Conservation (phyloP, 129 eudicot genomes). For the Solidago caesia region DNA sequence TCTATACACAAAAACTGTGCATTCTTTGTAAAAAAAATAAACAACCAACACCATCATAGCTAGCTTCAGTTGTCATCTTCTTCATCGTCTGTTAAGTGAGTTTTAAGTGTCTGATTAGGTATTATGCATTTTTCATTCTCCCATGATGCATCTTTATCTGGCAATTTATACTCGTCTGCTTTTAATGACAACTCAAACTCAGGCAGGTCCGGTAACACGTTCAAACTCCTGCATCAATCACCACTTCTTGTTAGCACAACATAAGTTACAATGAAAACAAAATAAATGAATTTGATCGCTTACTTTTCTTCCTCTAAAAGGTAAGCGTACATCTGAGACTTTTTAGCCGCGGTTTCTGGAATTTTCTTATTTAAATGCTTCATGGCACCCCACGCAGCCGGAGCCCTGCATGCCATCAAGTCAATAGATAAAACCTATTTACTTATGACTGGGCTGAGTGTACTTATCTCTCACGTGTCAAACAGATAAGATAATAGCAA, state of each 20-base stretch:
- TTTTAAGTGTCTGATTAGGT: conserved; percentile 50
- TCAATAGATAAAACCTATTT: conserved; percentile 1
- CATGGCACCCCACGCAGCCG: conserved; percentile 90
- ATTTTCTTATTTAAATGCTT: conserved; percentile 78
- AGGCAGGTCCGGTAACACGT: conserved; percentile 77
- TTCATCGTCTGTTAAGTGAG: conserved; percentile 52
- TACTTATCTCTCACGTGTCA: not conserved
- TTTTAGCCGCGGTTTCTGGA: conserved; percentile 81
- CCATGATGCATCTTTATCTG: conserved; percentile 60
- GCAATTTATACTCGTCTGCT: conserved; percentile 80
- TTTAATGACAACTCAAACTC: conserved; percentile 75
- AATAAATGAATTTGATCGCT: conserved; percentile 23
- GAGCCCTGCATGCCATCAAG: conserved; percentile 47
- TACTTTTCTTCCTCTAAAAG: conserved; percentile 79
- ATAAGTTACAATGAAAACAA: not conserved
- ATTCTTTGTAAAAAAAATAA: not conserved
- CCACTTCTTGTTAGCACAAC: not conserved
- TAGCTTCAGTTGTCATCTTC: conserved; percentile 32
- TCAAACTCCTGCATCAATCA: conserved; percentile 57
- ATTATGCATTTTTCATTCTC: conserved; percentile 51
- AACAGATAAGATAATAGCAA: not conserved
- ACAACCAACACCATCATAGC: conserved; percentile 13
- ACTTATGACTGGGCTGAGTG: not conserved
- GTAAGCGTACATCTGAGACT: conserved; percentile 75
- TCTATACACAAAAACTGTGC: conserved; percentile 33